Evolutionary conservation across 176 grass and related monocot genomes (phyloP), one percentile per base, ranked within the genome.

Genomic region (Oryza glaberrima): DNA sequence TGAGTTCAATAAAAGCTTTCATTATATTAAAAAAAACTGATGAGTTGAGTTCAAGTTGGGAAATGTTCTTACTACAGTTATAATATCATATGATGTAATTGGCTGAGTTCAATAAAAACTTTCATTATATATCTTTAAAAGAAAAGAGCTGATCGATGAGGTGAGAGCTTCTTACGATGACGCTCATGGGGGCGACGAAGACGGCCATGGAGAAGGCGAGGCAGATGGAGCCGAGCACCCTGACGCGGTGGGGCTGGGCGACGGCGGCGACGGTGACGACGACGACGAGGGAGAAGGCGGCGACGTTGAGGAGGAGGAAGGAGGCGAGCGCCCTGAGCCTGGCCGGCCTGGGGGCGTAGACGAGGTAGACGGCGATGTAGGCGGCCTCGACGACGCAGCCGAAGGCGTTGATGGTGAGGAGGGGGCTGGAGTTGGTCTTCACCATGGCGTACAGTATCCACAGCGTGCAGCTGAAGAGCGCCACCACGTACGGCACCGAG

Each of bases 381-480:
- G 82, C 65, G 16, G 20, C 9, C 87, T 98, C 92, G 36, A 98
- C 85, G 41, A 85, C 83, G 69, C 93, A 95, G 71, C 95, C 96
- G 58, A 93, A 74, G 13, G 87, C 79, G 88, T 95, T 98, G 76
- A 95, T 95, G 69, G 87, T 93, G 25, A 98, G 92, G 40, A 98
- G 89, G 52, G 92, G 96, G 64, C 79, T 60, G 6, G 89, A 86
- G 81, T 92, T 81, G 51, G 89, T 89, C 85, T 98, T 98, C 2
- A 95, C 87, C 20, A 94, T 25, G 43, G 89, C 93, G 72, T 95
- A 98, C 15, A 93, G 82, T 68, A 98, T 95, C 96, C 96, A 98
- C 40, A 98, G 89, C 87, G 75, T 83, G 44, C 89, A 83, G 90
- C 96, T 95, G 91, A 98, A 98, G 76, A 98, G 65, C 14, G 92